Conservation (phyloP, 208 protist genomes). For the Zelonia costaricensis region DNA sequence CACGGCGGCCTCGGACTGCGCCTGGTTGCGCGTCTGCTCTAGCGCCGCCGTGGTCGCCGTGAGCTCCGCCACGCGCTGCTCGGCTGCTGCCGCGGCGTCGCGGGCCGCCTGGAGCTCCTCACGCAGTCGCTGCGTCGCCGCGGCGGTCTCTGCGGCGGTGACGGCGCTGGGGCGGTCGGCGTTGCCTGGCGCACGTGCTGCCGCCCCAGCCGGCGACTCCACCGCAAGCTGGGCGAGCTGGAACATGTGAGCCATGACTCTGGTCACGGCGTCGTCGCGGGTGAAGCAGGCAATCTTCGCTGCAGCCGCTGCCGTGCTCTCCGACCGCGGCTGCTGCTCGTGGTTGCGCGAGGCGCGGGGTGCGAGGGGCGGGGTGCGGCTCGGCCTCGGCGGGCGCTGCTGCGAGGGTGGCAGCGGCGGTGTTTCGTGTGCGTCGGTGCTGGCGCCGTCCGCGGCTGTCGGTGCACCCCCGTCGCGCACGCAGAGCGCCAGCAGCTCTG, state of each 20-base stretch:
- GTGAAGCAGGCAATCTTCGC: conserved; percentile 56
- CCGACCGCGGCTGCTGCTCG: conserved; percentile 14
- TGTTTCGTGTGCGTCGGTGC: not conserved
- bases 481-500: conserved; percentile 45
- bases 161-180: not conserved
- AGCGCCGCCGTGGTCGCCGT: conserved; percentile 24
- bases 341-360: conserved; percentile 21
- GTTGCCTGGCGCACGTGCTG: not conserved
- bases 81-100: conserved; percentile 46
- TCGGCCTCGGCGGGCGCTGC: conserved; percentile 27
- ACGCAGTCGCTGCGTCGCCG: conserved; percentile 12
- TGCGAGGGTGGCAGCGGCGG: not conserved
- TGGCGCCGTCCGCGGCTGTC: not conserved
- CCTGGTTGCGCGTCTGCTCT: conserved; percentile 61
- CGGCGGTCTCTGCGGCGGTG: conserved; percentile 4
- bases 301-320: not conserved
- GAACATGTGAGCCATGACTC: conserved; percentile 82
- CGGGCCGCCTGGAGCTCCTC: conserved; percentile 49
- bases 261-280: conserved; percentile 43
- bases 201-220: conserved; percentile 4
- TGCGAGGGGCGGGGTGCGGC: conserved; percentile 19
- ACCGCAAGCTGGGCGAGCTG: conserved; percentile 43
- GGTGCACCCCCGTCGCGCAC: conserved; percentile 33
- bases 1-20: conserved; percentile 75
- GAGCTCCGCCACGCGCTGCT: conserved; percentile 35